Evolutionary conservation across 2,329 filamentous ascomycete species (phyloP).

Genomic region (Ilyonectria destructans): DNA sequence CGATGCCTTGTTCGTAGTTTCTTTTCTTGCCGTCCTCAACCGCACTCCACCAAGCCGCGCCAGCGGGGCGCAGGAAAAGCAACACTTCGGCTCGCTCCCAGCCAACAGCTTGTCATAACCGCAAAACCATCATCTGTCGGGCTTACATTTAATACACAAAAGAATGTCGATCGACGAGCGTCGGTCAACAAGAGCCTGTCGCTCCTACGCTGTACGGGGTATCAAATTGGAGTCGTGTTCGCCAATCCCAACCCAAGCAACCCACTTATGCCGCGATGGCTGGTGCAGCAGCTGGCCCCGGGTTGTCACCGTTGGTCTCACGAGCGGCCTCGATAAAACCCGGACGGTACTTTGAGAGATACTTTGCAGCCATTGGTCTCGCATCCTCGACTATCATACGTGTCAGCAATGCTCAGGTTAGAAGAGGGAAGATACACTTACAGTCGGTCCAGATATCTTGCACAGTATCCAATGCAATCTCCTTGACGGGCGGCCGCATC

Average conservation of each 20-base stretch:
- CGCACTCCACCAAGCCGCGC: not conserved
- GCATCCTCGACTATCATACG: slow-evolving; percentile 71
- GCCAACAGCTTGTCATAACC: slow-evolving; percentile 20
- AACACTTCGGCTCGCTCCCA: slow-evolving; percentile 4
- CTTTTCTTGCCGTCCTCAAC: slow-evolving; percentile 18
- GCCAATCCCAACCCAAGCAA: slow-evolving; percentile 10
- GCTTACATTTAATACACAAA: slow-evolving; percentile 25
- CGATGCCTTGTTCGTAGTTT: slow-evolving; percentile 30
- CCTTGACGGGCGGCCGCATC: slow-evolving; percentile 76
- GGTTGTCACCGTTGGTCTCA: slow-evolving; percentile 42
- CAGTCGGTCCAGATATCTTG: slow-evolving; percentile 79
- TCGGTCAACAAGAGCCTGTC: slow-evolving; percentile 4
- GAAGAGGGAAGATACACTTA: slow-evolving; percentile 58
- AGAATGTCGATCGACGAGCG: slow-evolving; percentile 6
- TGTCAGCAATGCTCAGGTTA: slow-evolving; percentile 38
- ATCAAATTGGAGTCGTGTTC: slow-evolving; percentile 10
- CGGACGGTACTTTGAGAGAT: slow-evolving; percentile 74
- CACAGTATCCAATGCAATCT: slow-evolving; percentile 76
- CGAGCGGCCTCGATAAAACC: slow-evolving; percentile 60
- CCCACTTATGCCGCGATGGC: slow-evolving; percentile 46
- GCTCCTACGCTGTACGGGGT: slow-evolving; percentile 18
- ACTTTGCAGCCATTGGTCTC: slow-evolving; percentile 74
- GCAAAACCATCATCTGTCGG: slow-evolving; percentile 3
- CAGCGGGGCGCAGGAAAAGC: slow-evolving; percentile 7
- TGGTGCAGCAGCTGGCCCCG: slow-evolving; percentile 44